phyloP scores from a whole-genome alignment of 1,284 basidiomycete genomes.

The Marasmius tenuissimus region DNA sequence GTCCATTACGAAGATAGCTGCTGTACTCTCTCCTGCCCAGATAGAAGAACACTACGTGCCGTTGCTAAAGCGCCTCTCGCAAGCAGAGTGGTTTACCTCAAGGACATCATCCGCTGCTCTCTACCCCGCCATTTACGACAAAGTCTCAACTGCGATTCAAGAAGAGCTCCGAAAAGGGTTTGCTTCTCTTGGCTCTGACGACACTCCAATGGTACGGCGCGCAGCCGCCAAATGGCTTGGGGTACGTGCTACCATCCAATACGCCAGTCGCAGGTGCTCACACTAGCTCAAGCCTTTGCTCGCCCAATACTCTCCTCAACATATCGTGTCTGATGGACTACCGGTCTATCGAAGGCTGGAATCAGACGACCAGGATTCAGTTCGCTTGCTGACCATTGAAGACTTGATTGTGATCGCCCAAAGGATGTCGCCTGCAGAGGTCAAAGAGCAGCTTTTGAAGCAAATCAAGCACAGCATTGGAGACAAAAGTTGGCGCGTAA shows the following conservation, averaged over 20 bases:
- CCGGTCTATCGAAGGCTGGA: constrained; percentile 95
- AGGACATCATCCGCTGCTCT: constrained; percentile 94
- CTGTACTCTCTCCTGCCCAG: constrained; percentile 76
- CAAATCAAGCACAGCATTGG: constrained; percentile 86
- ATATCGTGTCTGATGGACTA: constrained; percentile 86
- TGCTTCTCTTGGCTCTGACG: constrained; percentile 83
- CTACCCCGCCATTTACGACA: constrained; percentile 90
- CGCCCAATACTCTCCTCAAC: constrained; percentile 74
- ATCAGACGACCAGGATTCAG: constrained; percentile 97
- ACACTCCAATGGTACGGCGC: constrained; percentile 98
- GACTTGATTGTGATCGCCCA: constrained; percentile 93
- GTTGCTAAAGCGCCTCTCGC: constrained; percentile 84
- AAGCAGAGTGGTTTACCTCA: constrained; percentile 99
- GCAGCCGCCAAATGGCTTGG: constrained; percentile 97
- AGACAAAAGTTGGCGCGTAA: constrained; percentile 98
- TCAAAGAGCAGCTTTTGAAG: constrained; percentile 88
- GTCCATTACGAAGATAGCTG: constrained; percentile 92
- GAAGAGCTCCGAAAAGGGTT: constrained; percentile 92
- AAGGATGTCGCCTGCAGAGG: constrained; percentile 82
- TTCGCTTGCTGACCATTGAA: constrained; percentile 93
- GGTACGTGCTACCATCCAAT: constrained; percentile 49
- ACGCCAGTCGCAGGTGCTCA: not conserved
- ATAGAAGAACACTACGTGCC: constrained; percentile 94
- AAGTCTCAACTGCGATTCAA: constrained; percentile 73
- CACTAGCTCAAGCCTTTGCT: constrained; percentile 64